phyloP scores from a whole-genome alignment of 2,329 filamentous ascomycete species.

The Niveomyces coronatus region DNA sequence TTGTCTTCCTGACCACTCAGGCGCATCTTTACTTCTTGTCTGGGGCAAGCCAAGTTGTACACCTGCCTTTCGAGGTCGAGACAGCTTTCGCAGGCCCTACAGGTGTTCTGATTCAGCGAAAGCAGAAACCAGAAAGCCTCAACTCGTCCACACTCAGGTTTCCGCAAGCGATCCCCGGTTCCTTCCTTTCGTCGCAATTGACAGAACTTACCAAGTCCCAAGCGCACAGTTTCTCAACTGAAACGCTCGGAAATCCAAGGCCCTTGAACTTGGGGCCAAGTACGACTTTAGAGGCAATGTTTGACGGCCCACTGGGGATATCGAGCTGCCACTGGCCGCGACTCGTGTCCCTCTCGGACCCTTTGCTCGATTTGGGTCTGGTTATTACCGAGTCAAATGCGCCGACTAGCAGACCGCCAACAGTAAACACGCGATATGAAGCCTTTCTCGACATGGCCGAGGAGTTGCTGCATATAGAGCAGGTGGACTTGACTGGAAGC shows the following conservation, averaged over 20 bases:
- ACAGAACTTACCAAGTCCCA: slow-evolving; percentile 42
- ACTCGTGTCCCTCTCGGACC: slow-evolving; percentile 76
- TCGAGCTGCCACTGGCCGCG: slow-evolving; percentile 56
- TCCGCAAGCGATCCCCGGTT: slow-evolving; percentile 64
- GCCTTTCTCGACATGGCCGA: slow-evolving; percentile 63
- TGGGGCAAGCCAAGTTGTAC: slow-evolving; percentile 78
- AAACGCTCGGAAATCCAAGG: slow-evolving; percentile 45
- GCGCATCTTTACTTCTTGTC: slow-evolving; percentile 88
- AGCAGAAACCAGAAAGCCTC: slow-evolving; percentile 42
- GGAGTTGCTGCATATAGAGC: slow-evolving; percentile 74
- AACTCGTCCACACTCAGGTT: slow-evolving; percentile 44
- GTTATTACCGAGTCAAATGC: slow-evolving; percentile 54
- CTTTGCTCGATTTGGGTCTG: slow-evolving; percentile 74
- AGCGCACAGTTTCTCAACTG: slow-evolving; percentile 44
- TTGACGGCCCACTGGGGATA: slow-evolving; percentile 42
- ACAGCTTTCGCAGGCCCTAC: slow-evolving; percentile 71
- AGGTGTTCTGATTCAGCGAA: slow-evolving; percentile 81
- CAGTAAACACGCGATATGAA: slow-evolving; percentile 30
- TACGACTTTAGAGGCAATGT: slow-evolving; percentile 46
- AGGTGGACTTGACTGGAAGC: slow-evolving; percentile 45
- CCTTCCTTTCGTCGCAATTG: slow-evolving; percentile 64
- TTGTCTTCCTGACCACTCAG: slow-evolving; percentile 86
- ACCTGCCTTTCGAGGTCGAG: slow-evolving; percentile 91
- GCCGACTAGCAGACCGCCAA: slow-evolving; percentile 19
- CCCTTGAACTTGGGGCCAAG: slow-evolving; percentile 41